Evolutionary conservation across 1,284 basidiomycete genomes (phyloP), one percentile per base, ranked within the genome.

Genomic region (Ceratobasidium sp.): DNA sequence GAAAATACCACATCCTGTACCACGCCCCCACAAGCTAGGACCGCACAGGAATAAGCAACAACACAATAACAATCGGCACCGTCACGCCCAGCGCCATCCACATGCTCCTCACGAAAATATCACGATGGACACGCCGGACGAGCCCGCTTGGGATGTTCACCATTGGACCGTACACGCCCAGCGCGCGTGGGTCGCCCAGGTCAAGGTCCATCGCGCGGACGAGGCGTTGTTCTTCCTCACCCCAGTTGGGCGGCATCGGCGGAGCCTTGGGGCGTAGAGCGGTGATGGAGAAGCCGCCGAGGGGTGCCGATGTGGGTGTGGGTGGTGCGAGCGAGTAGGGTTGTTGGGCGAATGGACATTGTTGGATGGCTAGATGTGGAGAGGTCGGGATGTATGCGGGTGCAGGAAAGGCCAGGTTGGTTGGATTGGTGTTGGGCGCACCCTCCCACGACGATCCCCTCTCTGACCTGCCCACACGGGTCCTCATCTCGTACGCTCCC

Each of bases 151-250:
- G 68, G 1, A 72, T 27, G 41, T 27, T 72, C 56, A 72, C 56
- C 68, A 72, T 72, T 7, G 54, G 56, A 22, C 68, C 68, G 54
- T 72, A 72, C 16, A 72, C 22, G 11, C 68, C 54, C 41, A 72
- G 19, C 22, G 68, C 68, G 7, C 41, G 39, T 1, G 68, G 68
- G 16, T 72, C 68, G 24, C 27, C n/a, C 22, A 72, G n/a, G 54
- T 72, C 68, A 11, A 72, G 56, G n/a, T 72, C 48, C 37, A 72
- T 43, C 11, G 37, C 39, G 22, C 48, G 39, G 8, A 56, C 56
- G 2, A 72, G 31, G 19, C 51, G 24, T 56, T n/a, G 39, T 56
- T 72, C 68, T 9, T 29, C 14, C 43, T 49, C 54, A 16, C 39
- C 16, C 39, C 41, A 63, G 22, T 63, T 16, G 2, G 43, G 41